These are phyloP conservation scores for Scheffersomyces ergatensis DNA, from an alignment of 805 yeast genomes.

Conservation along the genomic window DNA sequence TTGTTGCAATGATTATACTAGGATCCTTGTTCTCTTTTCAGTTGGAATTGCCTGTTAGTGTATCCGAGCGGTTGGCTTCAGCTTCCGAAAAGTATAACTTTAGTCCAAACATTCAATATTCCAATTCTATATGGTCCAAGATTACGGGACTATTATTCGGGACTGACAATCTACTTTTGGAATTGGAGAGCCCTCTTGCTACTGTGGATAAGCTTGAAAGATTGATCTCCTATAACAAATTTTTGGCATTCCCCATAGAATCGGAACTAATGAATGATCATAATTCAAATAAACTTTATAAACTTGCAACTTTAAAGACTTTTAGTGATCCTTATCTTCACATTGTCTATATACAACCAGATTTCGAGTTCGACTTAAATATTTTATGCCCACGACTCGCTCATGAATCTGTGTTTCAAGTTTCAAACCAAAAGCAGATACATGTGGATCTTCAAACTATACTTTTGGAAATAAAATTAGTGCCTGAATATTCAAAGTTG, in stretches of 20 bases:
- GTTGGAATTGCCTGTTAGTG: too few relatives aligned
- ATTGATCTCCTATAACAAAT: constrained; percentile 1
- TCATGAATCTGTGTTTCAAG: constrained; percentile 9
- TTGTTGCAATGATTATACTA: too few relatives aligned
- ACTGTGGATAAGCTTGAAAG: constrained; percentile 3
- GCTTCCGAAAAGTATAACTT: too few relatives aligned
- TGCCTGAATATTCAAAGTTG: constrained; percentile 9
- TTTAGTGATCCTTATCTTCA: constrained; percentile 16
- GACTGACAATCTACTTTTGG: not conserved
- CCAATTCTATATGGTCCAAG: not conserved
- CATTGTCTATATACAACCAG: constrained; percentile 4
- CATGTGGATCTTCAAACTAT: constrained; percentile 14
- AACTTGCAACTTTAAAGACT: constrained; percentile 6
- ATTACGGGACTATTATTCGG: not conserved
- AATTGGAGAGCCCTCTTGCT: not conserved
- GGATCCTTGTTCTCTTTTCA: too few relatives aligned
- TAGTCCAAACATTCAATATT: not conserved
- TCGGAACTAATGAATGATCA: constrained; percentile 2
- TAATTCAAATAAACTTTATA: not conserved
- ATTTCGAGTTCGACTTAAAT: constrained; percentile 8
- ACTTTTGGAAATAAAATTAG: constrained; percentile 5
- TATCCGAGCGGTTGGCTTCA: too few relatives aligned
- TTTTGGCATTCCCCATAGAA: constrained; percentile 7
- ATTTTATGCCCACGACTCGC: constrained; percentile 13
- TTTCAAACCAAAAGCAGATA: constrained; percentile 12